phyloP scores from a whole-genome alignment of 306 rosid species.

The Astragalus glycyphyllos region DNA sequence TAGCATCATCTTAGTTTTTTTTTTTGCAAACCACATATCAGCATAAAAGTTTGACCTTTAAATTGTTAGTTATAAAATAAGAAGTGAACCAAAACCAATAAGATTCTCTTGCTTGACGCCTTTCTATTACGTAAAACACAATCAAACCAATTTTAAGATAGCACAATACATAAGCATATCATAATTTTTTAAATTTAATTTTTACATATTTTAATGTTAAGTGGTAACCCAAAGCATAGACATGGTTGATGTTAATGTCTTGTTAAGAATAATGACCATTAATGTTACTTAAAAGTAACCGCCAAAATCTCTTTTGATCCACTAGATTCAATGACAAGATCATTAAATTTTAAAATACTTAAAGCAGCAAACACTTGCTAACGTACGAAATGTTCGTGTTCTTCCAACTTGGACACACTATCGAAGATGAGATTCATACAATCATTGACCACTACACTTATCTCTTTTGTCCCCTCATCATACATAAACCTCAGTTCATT shows the following conservation, averaged over 20 bases:
- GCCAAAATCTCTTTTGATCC: constrained; percentile 41
- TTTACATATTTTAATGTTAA: too few relatives aligned
- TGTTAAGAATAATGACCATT: constrained; percentile 33
- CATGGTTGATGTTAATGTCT: constrained; percentile 44
- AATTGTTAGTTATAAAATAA: constrained; percentile 27
- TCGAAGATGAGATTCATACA: constrained; percentile 21
- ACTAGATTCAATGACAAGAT: constrained; percentile 43
- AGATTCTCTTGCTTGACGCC: constrained; percentile 44
- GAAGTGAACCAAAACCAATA: constrained; percentile 41
- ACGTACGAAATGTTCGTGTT: constrained; percentile 50
- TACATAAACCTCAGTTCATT: constrained; percentile 23
- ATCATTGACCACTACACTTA: constrained; percentile 26
- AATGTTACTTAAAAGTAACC: constrained; percentile 42
- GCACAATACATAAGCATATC: constrained; percentile 11
- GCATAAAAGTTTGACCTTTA: constrained; percentile 34
- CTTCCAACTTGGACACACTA: constrained; percentile 55
- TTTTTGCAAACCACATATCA: constrained; percentile 13
- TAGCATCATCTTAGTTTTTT: neutral
- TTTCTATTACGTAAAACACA: constrained; percentile 36
- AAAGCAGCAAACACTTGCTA: constrained; percentile 40
- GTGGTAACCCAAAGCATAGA: constrained; percentile 44
- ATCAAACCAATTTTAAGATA: constrained; percentile 37
- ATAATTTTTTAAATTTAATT: neutral
- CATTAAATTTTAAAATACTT: neutral
- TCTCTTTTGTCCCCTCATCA: constrained; percentile 19